Base-by-base conservation (phyloP, 164 flowering plant genomes). In the Pachysandra terminalis region DNA sequence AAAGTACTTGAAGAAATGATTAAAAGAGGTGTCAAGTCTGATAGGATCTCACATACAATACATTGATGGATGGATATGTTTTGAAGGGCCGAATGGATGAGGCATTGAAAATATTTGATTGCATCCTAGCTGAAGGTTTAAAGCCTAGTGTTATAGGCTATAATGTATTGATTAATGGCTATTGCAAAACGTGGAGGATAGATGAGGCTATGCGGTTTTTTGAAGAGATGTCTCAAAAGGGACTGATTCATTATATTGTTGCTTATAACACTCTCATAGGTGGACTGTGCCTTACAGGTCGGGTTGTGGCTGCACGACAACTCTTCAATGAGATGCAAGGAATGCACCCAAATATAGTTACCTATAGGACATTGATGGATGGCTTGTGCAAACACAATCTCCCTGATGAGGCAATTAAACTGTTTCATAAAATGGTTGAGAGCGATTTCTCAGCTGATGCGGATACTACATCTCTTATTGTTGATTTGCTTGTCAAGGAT, bases 31-130 rank as follows among this genome's bases (percentile, higher is more conserved):
- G n/a, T n/a, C n/a, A n/a, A n/a, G n/a, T n/a, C 73, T 8, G 37
- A 58, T 52, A 54, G 13, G 6, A 28, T n/a, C n/a, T 66, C 45
- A 28, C 54, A 6, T 72, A 63, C 61, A 69, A 25, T 27, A 12
- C 71, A 21, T 26, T 77, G 52, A 77, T 77, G 51, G 32, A 72
- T 61, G 75, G 75, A 4, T 65, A 56, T 25, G 65, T 70, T 66
- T 23, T 54, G 56, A 57, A 12, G 13, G 58, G 71, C 25, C 58
- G 12, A 8, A 32, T 61, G 56, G 27, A 69, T 53, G 59, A 68
- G 15, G 76, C 76, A 3, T 2, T 28, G 8, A n/a, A 16, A 26
- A 16, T 72, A 4, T 68, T 76, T 19, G 10, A 55, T 4, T 35
- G 23, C 24, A 72, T 76, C 71, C 35, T 49, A 14, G n/a, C 19